Evolutionary conservation across 75 land plant species (phyloP), one percentile per base, ranked within the genome.

Genomic region (Azolla pinnata): DNA sequence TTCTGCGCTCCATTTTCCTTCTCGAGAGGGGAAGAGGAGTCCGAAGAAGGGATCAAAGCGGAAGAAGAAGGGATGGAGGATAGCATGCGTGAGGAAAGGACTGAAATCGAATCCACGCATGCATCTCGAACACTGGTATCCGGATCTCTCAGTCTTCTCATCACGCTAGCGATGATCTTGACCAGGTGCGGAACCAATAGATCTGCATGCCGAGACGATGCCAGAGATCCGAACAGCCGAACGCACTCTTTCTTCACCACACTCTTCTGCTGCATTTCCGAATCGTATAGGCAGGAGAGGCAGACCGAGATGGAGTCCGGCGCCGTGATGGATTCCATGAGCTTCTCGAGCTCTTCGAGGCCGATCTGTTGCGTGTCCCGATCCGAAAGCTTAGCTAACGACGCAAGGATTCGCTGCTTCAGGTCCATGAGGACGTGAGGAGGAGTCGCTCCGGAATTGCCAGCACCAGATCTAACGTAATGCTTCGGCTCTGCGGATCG

Each of bases 351-450:
- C 9, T 46, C 49, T 14, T 46, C 49, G 2, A 46, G 4, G 2
- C 23, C 49, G 2, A 46, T 46, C 49, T 46, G 49, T 14, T 46
- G 49, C 14, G 49, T 46, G 17, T 46, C 49, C 10, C 49, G 49
- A 14, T 46, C 49, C 2, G 49, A 18, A 46, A 46, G 49, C 17
- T 17, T 46, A 2, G 12, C 49, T 3, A 46, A 23, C n/a, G 85
- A 64, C 27, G 76, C 59, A 9, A 84, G 67, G 50, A 85, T 84
- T 17, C 79, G 62, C 14, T 79, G 80, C 77, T 88, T 88, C 33
- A 88, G 76, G 47, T 88, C 93, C 29, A 84, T 75, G 81, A 82
- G 73, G 30, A 79, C 86, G 26, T 79, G 63, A 27, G 82, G 90
- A 18, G 87, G 64, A 1, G 86, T 58, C 7, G 78, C n/a, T n/a